Evolutionary conservation across 306 rosid species (phyloP).

Genomic region (Trichosanthes cucumerina): DNA sequence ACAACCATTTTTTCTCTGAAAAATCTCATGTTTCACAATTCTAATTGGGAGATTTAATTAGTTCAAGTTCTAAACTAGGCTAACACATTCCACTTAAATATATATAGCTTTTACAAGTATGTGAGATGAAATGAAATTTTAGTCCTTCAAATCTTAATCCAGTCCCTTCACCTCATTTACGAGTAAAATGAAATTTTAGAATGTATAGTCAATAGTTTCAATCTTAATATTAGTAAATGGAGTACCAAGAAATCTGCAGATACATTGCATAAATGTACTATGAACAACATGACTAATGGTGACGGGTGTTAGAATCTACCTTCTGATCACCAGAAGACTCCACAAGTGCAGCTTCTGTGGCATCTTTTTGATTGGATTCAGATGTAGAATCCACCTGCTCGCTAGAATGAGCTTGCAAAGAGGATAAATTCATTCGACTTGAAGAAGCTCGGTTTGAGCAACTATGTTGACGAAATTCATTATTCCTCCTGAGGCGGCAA

Average conservation of each 20-base stretch:
- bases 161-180: not conserved
- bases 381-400: constrained; percentile 5
- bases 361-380: constrained; percentile 12
- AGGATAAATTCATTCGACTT: not conserved
- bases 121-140: not conserved
- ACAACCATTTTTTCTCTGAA: not conserved
- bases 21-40: not conserved
- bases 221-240: not conserved
- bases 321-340: not conserved
- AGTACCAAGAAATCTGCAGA: not conserved
- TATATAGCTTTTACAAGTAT: not conserved
- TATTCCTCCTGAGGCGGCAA: constrained; percentile 9
- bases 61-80: not conserved
- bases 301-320: not conserved
- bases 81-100: not conserved
- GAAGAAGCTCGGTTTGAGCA: constrained; percentile 2
- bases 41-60: not conserved
- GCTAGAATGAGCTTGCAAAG: not conserved
- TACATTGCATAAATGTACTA: not conserved
- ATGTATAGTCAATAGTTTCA: not conserved
- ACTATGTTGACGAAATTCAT: constrained; percentile 7
- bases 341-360: not conserved
- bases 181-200: not conserved
- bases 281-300: not conserved
- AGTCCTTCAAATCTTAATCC: not conserved